Evolutionary conservation across 2,329 filamentous ascomycete genomes (phyloP).

Genomic region (Colletotrichum limetticola): DNA sequence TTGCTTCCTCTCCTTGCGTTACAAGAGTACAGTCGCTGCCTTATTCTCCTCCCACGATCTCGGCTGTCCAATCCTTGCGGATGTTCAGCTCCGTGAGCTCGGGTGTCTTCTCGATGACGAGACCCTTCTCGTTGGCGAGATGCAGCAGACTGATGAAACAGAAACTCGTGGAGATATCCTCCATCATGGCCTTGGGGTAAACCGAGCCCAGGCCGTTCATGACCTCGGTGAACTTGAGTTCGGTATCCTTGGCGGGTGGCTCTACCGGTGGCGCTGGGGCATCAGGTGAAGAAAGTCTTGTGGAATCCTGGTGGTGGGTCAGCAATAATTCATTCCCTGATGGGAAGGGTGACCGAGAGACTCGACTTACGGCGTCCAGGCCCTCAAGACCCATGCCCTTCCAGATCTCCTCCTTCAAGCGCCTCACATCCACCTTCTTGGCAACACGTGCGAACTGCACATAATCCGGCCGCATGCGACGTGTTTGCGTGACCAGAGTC

Average conservation of each 20-base stretch:
- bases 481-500: conserved; percentile 72
- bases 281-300: conserved; percentile 40
- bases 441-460: conserved; percentile 77
- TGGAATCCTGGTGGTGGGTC: conserved; percentile 22
- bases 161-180: conserved; percentile 91
- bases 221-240: conserved; percentile 87
- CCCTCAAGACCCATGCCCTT: conserved; percentile 70
- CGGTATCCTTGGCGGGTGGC: conserved; percentile 55
- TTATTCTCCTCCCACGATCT: conserved; percentile 58
- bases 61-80: conserved; percentile 70
- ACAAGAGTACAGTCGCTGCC: not conserved
- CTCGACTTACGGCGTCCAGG: conserved; percentile 55
- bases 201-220: conserved; percentile 90
- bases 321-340: not conserved
- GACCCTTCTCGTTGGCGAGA: conserved; percentile 90
- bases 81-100: conserved; percentile 70
- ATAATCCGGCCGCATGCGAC: conserved; percentile 73
- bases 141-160: conserved; percentile 96
- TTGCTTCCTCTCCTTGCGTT: not conserved
- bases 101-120: conserved; percentile 75
- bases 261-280: conserved; percentile 42
- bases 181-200: conserved; percentile 87
- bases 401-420: conserved; percentile 78
- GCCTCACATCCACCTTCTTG: conserved; percentile 77
- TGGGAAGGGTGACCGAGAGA: not conserved